Evolutionary conservation across 2,329 filamentous ascomycete genomes (phyloP).

Genomic region (Xylaria sp.): DNA sequence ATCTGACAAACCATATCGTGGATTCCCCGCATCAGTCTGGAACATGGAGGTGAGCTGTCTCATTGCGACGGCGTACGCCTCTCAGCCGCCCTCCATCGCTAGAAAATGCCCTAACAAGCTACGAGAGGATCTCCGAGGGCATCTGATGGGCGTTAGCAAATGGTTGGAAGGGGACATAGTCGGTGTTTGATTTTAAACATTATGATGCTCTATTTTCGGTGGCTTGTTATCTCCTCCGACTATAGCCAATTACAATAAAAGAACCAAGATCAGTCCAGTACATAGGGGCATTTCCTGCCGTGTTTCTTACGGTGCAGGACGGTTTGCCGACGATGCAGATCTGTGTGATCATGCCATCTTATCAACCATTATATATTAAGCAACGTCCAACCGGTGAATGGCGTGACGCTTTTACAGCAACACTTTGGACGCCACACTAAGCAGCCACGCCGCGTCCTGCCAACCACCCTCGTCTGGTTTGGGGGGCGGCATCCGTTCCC

Average conservation of each 20-base stretch:
- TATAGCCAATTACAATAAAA: background rate
- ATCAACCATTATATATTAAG: too few species aligned
- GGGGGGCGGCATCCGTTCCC: slow-evolving; percentile 52
- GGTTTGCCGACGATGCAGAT: background rate
- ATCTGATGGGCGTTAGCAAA: background rate
- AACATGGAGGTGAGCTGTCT: background rate
- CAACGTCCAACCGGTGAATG: background rate
- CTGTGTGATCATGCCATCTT: background rate
- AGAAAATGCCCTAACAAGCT: background rate
- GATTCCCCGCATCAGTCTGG: background rate
- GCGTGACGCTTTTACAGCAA: slow-evolving; percentile 48
- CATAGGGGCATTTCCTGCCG: too few species aligned
- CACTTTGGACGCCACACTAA: slow-evolving; percentile 66
- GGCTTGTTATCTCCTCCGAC: background rate
- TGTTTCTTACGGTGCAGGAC: background rate
- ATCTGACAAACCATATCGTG: background rate
- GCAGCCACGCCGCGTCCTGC: slow-evolving; percentile 69
- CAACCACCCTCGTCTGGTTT: slow-evolving; percentile 61
- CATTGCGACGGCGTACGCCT: background rate
- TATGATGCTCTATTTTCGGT: background rate
- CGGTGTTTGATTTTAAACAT: background rate
- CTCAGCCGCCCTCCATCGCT: background rate
- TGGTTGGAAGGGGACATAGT: too few species aligned
- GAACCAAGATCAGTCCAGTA: background rate
- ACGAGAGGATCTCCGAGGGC: background rate